Percentiles rank a stretch among this genome's conserved stretches.
These are phyloP conservation scores for Chrysoporthe austroafricana DNA, from an alignment of 2,329 filamentous ascomycete species.

Conservation along the genomic window DNA sequence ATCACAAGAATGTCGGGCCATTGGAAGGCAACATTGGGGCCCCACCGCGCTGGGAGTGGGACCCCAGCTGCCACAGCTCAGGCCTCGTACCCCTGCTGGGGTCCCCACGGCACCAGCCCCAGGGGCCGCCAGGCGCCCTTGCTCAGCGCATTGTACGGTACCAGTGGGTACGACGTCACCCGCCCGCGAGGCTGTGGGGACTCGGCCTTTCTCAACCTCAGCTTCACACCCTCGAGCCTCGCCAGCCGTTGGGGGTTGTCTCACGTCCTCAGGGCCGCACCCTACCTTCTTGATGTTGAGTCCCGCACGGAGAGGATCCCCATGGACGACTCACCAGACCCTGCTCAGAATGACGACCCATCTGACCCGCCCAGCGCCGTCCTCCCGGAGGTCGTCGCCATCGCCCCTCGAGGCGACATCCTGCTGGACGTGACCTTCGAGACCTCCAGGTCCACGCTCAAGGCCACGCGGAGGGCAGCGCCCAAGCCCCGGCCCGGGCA, in stretches of 20 bases:
- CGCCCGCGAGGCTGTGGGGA: slow-evolving; percentile 3
- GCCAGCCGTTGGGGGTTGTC: background rate
- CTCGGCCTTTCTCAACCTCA: background rate
- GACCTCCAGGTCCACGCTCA: slow-evolving; percentile 56
- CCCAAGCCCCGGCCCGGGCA: slow-evolving; percentile 35
- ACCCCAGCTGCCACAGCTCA: background rate
- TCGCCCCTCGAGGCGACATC: slow-evolving; percentile 64
- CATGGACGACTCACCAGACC: slow-evolving; percentile 33
- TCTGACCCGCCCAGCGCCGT: slow-evolving; percentile 9
- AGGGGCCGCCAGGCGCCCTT: background rate
- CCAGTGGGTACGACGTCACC: slow-evolving; percentile 7
- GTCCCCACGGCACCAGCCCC: background rate
- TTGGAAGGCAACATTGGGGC: background rate
- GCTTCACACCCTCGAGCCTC: background rate
- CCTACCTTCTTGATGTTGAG: slow-evolving; percentile 20
- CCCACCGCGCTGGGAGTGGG: background rate
- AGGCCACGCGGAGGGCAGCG: slow-evolving; percentile 46
- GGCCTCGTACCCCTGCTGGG: background rate
- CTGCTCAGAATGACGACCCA: slow-evolving; percentile 33
- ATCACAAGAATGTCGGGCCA: slow-evolving; percentile 5
- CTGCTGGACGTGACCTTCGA: slow-evolving; percentile 70
- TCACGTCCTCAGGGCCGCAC: background rate
- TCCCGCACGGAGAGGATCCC: slow-evolving; percentile 1
- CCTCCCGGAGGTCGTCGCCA: slow-evolving; percentile 48
- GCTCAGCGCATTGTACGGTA: background rate